Evolutionary conservation across 257 asterid species (phyloP), one percentile per base, ranked within the genome.

Genomic region (Solanum chmielewskii): DNA sequence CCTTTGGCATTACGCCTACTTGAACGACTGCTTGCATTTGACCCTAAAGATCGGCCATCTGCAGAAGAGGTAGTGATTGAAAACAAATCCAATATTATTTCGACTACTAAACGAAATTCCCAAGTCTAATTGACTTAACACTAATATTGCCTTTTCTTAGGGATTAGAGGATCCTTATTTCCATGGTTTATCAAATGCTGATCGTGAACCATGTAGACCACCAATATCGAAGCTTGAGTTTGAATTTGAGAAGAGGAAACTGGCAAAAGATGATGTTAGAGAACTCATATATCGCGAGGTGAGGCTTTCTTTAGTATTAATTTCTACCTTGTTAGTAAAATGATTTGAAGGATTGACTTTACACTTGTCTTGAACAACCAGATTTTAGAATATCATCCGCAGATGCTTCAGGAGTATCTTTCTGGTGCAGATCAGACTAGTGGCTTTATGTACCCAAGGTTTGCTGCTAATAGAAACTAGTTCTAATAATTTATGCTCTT

Each of bases 361-460:
- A 81, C 25, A 29, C 85, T 81, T 29, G 69, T 47, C 69, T 31
- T 81, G 69, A 29, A 52, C 69, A 29, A 80, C 86, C 98, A 97
- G 99, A 97, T 97, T 89, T 89, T 97, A 86, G 99, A 97, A 96
- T 97, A 97, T 89, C 98, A 95, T 86, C 98, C 99, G 44, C 95
- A 97, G 92, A 94, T 97, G 99, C 98, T 97, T 87, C 90, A 97
- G 89, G 98, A 97, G 92, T 93, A 95, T 93, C 94, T 94, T 74
- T 91, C 90, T 15, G 98, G 98, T 88, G 99, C 98, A 88, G 99
- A 97, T 27, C 98, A 94, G 89, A 92, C 96, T 83, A 95, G 97
- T 85, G 95, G 97, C 92, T 97, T 97, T 91, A 92, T 97, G 99
- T 97, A 97, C 93, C 99, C 99, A 87, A 97, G 99, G 98, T 95